phyloP scores from a whole-genome alignment of 495 filamentous ascomycete species.

The Trichoderma asperelloides region DNA sequence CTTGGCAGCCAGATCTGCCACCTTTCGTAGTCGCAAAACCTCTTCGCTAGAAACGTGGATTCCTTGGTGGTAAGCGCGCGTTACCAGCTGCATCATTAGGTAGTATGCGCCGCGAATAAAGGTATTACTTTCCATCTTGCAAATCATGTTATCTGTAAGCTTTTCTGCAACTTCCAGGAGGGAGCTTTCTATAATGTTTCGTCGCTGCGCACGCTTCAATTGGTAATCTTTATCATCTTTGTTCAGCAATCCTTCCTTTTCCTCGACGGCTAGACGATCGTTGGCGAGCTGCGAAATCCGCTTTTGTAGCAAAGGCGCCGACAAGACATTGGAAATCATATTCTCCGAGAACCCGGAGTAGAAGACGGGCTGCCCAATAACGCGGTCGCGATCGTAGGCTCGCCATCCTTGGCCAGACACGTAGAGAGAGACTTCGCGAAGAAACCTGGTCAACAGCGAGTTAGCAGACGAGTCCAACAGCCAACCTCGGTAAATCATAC shows the following conservation, averaged over 20 bases:
- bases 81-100: constrained; percentile 74
- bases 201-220: constrained; percentile 52
- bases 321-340: constrained; percentile 70
- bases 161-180: constrained; percentile 68
- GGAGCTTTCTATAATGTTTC: constrained; percentile 44
- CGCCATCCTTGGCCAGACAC: constrained; percentile 89
- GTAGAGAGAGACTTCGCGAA: constrained; percentile 84
- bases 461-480: constrained; percentile 12
- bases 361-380: constrained; percentile 87
- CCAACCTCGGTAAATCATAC: constrained; percentile 21
- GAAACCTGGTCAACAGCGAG: constrained; percentile 51
- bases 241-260: constrained; percentile 60
- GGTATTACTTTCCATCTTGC: constrained; percentile 92
- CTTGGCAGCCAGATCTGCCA: constrained; percentile 70
- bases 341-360: constrained; percentile 86
- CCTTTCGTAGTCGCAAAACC: constrained; percentile 67
- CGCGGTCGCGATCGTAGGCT: constrained; percentile 75
- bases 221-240: constrained; percentile 43
- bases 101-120: constrained; percentile 94
- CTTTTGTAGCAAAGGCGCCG: constrained; percentile 60
- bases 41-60: constrained; percentile 95
- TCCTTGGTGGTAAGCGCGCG: constrained; percentile 92
- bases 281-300: constrained; percentile 72
- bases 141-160: constrained; percentile 91
- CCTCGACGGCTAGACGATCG: constrained; percentile 61